phyloP scores from a whole-genome alignment of 768 basidiomycete species.

The Multifurca ochricompacta region DNA sequence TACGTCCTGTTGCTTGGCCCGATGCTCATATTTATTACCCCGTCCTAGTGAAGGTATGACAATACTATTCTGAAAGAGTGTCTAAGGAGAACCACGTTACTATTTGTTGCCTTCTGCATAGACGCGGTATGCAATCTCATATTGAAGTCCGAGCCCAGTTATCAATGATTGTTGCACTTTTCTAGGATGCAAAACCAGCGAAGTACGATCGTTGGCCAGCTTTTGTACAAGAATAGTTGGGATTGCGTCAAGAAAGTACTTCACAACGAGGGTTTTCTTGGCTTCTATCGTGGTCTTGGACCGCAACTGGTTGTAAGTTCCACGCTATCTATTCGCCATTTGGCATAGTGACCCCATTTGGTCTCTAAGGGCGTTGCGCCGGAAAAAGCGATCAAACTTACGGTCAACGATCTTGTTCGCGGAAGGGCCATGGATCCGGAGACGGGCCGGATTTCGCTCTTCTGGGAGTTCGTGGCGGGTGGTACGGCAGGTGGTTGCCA shows the following conservation, averaged over 20 bases:
- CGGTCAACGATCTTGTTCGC: constrained; percentile 90
- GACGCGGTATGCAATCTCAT: constrained; percentile 47
- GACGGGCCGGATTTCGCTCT: constrained; percentile 86
- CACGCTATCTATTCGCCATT: neutral
- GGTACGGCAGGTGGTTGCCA: constrained; percentile 93
- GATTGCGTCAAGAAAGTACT: constrained; percentile 94
- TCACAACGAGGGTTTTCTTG: constrained; percentile 84
- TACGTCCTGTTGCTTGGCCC: neutral
- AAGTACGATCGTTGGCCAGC: constrained; percentile 91
- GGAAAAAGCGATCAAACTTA: constrained; percentile 97
- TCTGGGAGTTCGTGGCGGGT: constrained; percentile 90
- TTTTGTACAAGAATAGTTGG: constrained; percentile 92
- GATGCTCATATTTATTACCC: constrained; percentile 10
- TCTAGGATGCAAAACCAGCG: constrained; percentile 94
- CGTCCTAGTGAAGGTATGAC: constrained; percentile 60
- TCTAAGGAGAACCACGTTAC: neutral
- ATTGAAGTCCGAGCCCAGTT: neutral
- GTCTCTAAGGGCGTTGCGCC: constrained; percentile 79
- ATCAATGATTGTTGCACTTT: neutral
- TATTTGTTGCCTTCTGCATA: constrained; percentile 23
- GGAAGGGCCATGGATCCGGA: constrained; percentile 83
- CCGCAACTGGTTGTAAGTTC: constrained; percentile 79
- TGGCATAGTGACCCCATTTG: neutral
- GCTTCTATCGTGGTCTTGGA: constrained; percentile 96
- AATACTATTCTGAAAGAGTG: neutral